A percentile compares a stretch with the other conserved stretches of the same genome.
Conservation (phyloP, 805 yeast species). For the Cyberlindnera meyerae region DNA sequence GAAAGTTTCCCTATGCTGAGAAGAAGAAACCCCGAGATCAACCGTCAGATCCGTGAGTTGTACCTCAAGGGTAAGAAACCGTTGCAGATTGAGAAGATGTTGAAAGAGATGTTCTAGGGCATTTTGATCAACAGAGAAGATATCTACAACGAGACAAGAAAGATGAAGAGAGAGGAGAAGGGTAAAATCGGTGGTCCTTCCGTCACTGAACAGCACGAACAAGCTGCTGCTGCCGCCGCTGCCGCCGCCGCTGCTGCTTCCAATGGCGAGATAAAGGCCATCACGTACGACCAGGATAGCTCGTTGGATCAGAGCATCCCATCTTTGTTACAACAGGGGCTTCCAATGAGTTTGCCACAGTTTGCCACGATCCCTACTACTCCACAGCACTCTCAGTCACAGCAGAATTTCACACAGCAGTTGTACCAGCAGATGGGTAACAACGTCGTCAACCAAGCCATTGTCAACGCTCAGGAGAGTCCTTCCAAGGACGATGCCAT, state of each 20-base stretch:
- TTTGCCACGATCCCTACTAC: constrained; percentile 6
- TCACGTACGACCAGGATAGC: constrained; percentile 7
- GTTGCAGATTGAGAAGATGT: constrained; percentile 23
- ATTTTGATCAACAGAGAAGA: constrained; percentile 28
- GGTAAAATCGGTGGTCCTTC: constrained; percentile 11
- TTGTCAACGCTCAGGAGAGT: constrained; percentile 24
- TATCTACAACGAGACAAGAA: constrained; percentile 29
- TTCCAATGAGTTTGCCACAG: constrained; percentile 6
- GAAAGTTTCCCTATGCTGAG: constrained; percentile 29
- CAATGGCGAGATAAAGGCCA: constrained; percentile 8
- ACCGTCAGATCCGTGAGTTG: constrained; percentile 28
- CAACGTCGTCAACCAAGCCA: constrained; percentile 23
- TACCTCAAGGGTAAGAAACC: constrained; percentile 28
- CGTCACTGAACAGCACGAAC: constrained; percentile 11
- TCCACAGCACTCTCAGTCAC: constrained; percentile 12
- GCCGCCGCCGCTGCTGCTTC: no score
- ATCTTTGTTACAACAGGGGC: constrained; percentile 19
- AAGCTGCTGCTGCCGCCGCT: constrained; percentile 5
- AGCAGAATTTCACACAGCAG: constrained; percentile 6
- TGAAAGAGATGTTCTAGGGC: constrained; percentile 23
- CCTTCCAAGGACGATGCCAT: constrained; percentile 19
- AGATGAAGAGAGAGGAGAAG: constrained; percentile 29
- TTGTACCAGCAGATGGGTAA: constrained; percentile 10
- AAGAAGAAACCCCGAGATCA: constrained; percentile 29
- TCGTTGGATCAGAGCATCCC: constrained; percentile 27